phyloP scores from a whole-genome alignment of 306 rosid species.

The Clitoria ternatea region DNA sequence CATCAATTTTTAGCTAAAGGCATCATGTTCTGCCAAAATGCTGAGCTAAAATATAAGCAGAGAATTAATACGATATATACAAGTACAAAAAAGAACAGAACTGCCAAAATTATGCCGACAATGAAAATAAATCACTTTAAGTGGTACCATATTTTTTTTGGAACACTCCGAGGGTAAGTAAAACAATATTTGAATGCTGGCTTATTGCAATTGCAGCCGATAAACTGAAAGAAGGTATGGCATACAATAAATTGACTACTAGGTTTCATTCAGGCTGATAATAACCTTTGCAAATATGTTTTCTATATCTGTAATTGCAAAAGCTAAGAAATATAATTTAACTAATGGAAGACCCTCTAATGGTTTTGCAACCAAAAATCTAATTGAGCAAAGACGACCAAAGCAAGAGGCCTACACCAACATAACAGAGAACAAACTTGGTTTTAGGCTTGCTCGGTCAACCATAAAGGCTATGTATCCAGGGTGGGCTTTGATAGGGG shows the following conservation, averaged over 20 bases:
- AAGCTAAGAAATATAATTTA: not conserved
- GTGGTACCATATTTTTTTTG: not conserved
- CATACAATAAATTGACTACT: not conserved
- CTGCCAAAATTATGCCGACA: not conserved
- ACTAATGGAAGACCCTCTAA: not conserved
- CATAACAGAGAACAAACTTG: not conserved
- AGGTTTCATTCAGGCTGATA: not conserved
- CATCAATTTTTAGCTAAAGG: conserved; percentile 7
- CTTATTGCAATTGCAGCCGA: not conserved
- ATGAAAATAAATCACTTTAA: not conserved
- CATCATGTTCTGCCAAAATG: not conserved
- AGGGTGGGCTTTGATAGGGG: not conserved
- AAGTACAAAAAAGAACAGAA: not conserved
- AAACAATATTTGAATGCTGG: not conserved
- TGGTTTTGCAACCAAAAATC: not conserved
- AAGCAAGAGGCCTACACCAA: not conserved
- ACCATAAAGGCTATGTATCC: not conserved
- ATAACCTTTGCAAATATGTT: not conserved
- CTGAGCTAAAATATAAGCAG: not conserved
- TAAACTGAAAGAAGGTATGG: not conserved
- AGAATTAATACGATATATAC: not conserved
- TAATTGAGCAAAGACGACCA: not conserved
- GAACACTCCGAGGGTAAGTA: not conserved
- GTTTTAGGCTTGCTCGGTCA: not conserved
- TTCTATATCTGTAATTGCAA: not conserved